Percentiles rank a stretch among this genome's conserved stretches.
These are phyloP conservation scores for Fabrea salina DNA, from an alignment of 169 alveolate species.

Conservation along the genomic window DNA sequence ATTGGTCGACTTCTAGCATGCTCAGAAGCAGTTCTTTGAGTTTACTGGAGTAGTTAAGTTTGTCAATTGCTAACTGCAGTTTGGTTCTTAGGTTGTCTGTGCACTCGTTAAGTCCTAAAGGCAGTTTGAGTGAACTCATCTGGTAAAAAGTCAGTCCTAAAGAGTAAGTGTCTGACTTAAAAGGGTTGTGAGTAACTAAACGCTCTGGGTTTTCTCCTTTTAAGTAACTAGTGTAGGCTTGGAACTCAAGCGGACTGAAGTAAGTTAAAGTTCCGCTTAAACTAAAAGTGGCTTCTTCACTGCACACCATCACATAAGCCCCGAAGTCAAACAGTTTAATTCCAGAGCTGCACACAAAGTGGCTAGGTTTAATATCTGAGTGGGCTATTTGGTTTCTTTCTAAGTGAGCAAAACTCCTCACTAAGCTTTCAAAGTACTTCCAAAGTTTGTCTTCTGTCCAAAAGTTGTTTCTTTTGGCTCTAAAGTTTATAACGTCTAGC, in stretches of 20 bases:
- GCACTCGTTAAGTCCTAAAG: conserved; percentile 16
- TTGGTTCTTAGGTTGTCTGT: too few species aligned
- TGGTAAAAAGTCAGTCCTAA: conserved; percentile 42
- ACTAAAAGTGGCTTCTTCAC: not conserved
- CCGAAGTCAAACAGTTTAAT: conserved; percentile 10
- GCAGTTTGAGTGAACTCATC: conserved; percentile 21
- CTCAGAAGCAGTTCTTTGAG: too few species aligned
- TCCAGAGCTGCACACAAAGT: not conserved
- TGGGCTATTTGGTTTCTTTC: conserved; percentile 19
- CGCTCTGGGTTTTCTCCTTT: not conserved
- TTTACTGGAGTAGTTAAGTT: too few species aligned
- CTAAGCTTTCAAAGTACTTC: not conserved
- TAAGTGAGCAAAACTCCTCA: not conserved
- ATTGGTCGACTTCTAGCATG: too few species aligned
- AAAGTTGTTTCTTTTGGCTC: not conserved
- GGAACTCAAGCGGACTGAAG: conserved; percentile 28
- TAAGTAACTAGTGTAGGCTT: not conserved
- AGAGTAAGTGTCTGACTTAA: conserved; percentile 46
- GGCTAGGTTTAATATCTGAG: conserved; percentile 7
- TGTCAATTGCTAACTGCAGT: too few species aligned
- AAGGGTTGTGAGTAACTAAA: conserved; percentile 35
- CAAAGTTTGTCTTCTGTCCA: not conserved
- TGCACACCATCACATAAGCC: not conserved
- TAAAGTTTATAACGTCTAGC: not conserved
- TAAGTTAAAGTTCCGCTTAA: conserved; percentile 19